Percentiles rank a stretch among this genome's conserved stretches.
These are phyloP conservation scores for Rhodotorula babjevae DNA, from an alignment of 768 basidiomycete species.

Conservation along the genomic window DNA sequence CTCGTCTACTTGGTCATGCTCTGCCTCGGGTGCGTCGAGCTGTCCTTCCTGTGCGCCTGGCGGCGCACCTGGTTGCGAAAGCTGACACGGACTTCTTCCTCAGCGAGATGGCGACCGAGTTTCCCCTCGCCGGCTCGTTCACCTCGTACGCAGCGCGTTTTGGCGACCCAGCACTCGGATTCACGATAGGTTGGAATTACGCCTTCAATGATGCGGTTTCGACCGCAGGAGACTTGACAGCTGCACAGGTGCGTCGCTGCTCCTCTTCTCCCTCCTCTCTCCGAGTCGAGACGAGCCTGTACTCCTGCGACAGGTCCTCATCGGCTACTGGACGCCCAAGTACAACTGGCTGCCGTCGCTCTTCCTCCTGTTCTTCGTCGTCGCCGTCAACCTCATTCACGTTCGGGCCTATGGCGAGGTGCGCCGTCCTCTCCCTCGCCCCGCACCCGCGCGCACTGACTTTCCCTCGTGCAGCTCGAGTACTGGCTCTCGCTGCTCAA, in stretches of 20 bases:
- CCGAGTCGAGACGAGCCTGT: no score
- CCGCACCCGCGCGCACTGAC: no score
- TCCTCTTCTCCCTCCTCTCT: no score
- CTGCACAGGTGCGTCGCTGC: constrained; percentile 11
- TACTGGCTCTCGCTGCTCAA: constrained; percentile 45
- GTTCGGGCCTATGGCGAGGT: constrained; percentile 35
- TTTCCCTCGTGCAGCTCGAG: constrained; percentile 20
- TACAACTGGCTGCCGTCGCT: constrained; percentile 27
- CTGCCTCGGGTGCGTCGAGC: constrained; percentile 13
- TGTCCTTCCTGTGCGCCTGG: no score
- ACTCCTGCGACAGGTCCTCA: neutral
- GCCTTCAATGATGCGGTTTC: constrained; percentile 33
- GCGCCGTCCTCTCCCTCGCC: neutral
- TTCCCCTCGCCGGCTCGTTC: constrained; percentile 39
- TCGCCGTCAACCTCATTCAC: constrained; percentile 54
- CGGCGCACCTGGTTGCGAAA: no score
- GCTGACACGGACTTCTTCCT: no score
- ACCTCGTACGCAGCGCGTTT: constrained; percentile 27
- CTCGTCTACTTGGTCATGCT: constrained; percentile 37
- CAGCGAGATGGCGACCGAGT: constrained; percentile 41
- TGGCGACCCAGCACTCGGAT: constrained; percentile 45
- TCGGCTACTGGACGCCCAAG: constrained; percentile 33
- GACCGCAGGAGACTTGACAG: constrained; percentile 27
- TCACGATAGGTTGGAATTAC: constrained; percentile 40
- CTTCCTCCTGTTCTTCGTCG: constrained; percentile 51